Evolutionary conservation across 805 yeast species (phyloP), one percentile per base, ranked within the genome.

Genomic region (Lipomyces orientalis): DNA sequence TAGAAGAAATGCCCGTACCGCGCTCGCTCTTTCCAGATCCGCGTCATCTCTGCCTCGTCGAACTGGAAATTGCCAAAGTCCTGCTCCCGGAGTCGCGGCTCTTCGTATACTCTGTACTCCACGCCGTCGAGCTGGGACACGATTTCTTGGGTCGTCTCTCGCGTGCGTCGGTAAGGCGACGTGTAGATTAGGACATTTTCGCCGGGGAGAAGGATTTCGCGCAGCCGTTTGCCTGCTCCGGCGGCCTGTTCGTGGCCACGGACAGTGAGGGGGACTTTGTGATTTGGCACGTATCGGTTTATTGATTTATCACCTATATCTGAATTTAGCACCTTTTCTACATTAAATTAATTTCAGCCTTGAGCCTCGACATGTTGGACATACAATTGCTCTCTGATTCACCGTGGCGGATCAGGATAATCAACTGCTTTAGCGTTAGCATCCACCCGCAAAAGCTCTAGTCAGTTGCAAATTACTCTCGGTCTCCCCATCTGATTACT

Each of bases 51-150:
- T 64, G 86, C 87, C 56, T 78, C 77, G 1, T 87, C 84, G 64
- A 90, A 87, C 79, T 93, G 98, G 78, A 92, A 93, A 76, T 93
- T 93, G 25, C 98, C 98, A 76, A 93, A 93, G 77, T 93, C 98
- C 78, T 93, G 98, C 76, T 93, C 98, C 70, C 98, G 83, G 86
- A 93, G 86, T 64, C 97, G 80, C 12, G 97, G 97, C 76, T 93
- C 98, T 77, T 93, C 98, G 72, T 87, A 84, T 1, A 90, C 85
- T 51, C 84, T 81, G 73, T 86, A 88, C 4, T 81, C 80, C 9
- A 88, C 72, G 31, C 76, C 79, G 75, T 74, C 71, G 69, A 87
- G 82, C 1, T 88, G 89, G 49, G 85, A 83, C 1, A 90, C 75
- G 8, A 93, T 84, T 29, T 89, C 89, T 62, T 89, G 85, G 46